These are phyloP conservation scores for Neurospora sp. DNA, from an alignment of 495 filamentous ascomycete genomes.

Conservation along the genomic window DNA sequence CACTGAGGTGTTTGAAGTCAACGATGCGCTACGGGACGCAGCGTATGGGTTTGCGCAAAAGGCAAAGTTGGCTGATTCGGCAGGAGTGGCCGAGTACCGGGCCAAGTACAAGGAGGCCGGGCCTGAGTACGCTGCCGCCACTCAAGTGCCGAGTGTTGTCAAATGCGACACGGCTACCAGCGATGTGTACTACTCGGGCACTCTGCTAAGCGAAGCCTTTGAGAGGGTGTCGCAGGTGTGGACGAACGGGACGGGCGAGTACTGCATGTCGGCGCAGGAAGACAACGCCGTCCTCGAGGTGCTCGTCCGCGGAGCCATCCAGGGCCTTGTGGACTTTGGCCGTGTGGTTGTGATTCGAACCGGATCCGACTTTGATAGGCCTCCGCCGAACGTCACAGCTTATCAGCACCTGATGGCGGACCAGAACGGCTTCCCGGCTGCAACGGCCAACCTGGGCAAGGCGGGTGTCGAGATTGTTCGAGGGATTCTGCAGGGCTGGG, in stretches of 20 bases:
- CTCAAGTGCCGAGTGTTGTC: conserved; percentile 44
- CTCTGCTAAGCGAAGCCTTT: conserved; percentile 50
- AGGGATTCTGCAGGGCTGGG: conserved; percentile 54
- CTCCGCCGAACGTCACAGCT: conserved; percentile 44
- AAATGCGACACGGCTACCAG: conserved; percentile 61
- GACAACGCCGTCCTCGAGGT: conserved; percentile 65
- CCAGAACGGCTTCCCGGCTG: conserved; percentile 49
- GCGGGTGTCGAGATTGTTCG: conserved; percentile 58
- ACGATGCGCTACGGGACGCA: conserved; percentile 46
- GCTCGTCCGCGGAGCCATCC: conserved; percentile 47
- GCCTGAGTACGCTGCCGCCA: conserved; percentile 40
- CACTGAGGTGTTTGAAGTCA: conserved; percentile 70
- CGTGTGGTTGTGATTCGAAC: conserved; percentile 67
- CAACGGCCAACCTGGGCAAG: conserved; percentile 55
- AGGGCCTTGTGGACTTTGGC: conserved; percentile 51
- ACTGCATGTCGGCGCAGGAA: conserved; percentile 66
- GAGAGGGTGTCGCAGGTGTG: conserved; percentile 52
- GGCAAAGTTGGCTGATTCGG: conserved; percentile 47
- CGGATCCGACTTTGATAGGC: conserved; percentile 63
- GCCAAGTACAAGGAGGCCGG: conserved; percentile 39
- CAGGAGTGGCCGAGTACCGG: conserved; percentile 46
- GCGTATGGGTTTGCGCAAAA: conserved; percentile 46
- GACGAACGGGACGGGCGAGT: conserved; percentile 58
- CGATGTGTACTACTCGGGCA: conserved; percentile 64
- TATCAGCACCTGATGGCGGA: conserved; percentile 49